Conservation (phyloP, 768 basidiomycete species). For the Lactarius quietus region DNA sequence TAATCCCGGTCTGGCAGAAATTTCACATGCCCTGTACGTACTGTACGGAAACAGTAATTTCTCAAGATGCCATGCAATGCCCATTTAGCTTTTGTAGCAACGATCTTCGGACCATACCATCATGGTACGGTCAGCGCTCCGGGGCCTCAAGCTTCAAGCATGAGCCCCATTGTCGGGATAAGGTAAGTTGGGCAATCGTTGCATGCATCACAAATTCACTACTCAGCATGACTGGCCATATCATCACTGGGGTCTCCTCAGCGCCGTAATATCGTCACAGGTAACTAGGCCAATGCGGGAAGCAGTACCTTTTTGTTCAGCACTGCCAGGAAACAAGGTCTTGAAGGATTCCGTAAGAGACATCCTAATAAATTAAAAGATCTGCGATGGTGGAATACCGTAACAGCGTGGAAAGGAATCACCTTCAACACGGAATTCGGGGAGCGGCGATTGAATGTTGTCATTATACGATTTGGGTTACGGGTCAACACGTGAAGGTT, state of each 20-base stretch:
- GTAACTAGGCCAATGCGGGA: not conserved
- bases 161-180: not conserved
- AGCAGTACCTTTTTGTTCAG: not conserved
- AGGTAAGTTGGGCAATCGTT: not conserved
- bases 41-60: not conserved
- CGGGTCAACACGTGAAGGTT: not conserved
- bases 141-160: not conserved
- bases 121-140: not conserved
- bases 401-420: constrained; percentile 13
- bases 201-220: not conserved
- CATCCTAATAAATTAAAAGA: constrained; percentile 12
- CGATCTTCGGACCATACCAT: not conserved
- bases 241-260: not conserved
- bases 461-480: constrained; percentile 5
- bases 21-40: constrained; percentile 8
- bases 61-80: not conserved
- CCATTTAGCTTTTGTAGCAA: not conserved
- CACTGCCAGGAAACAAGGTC: not conserved
- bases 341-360: not conserved
- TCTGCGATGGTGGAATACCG: not conserved
- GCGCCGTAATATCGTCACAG: constrained; percentile 1
- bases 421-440: not conserved
- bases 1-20: constrained; percentile 6
- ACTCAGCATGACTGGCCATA: not conserved
- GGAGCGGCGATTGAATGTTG: not conserved